Evolutionary conservation across 2,329 filamentous ascomycete species (phyloP).

Genomic region (Calonectria crousiana): DNA sequence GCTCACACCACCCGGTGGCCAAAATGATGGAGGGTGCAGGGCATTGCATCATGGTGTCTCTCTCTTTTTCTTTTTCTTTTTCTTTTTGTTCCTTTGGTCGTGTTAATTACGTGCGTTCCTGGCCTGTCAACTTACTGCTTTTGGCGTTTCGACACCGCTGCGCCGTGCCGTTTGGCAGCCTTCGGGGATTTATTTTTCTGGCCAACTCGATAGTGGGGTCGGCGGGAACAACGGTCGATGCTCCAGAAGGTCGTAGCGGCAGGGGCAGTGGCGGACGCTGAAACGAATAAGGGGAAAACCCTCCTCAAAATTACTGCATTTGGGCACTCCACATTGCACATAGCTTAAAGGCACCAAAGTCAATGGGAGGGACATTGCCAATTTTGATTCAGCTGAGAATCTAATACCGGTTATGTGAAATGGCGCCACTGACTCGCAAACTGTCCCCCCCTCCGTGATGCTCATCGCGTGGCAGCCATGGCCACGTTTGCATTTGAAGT

Average conservation of each 20-base stretch:
- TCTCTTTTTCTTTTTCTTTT: background rate
- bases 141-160: background rate
- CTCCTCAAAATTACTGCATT: background rate
- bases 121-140: conserved; percentile 9
- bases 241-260: conserved; percentile 9
- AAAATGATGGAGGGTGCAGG: background rate
- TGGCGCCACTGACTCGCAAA: background rate
- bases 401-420: background rate
- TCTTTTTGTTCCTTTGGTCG: background rate
- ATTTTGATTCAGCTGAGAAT: background rate
- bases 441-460: background rate
- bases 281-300: background rate
- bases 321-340: conserved; percentile 9
- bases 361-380: background rate
- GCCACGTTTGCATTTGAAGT: background rate
- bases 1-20: background rate
- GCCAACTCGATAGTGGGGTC: background rate
- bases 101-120: background rate
- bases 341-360: conserved; percentile 1
- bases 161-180: conserved; percentile 2
- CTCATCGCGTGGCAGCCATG: background rate
- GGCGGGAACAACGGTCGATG: conserved; percentile 6
- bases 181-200: background rate
- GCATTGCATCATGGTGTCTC: background rate
- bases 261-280: conserved; percentile 5